Percentiles rank a stretch among this genome's conserved stretches.
Conservation (phyloP, 108 stramenopile genomes). For the Bacterosira constricta region DNA sequence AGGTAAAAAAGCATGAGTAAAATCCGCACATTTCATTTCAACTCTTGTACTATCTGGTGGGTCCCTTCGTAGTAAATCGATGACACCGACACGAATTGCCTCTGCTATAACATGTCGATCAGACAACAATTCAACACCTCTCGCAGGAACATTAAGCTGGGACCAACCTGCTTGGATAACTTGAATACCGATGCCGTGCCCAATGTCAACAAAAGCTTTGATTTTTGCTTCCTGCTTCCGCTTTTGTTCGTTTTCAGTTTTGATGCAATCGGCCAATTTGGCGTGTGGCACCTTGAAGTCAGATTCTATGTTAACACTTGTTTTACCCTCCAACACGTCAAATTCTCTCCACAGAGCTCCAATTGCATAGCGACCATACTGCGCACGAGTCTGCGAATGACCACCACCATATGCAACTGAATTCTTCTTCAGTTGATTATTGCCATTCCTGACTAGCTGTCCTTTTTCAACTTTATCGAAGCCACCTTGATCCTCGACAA, state of each 20-base stretch:
- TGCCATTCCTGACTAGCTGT: background rate
- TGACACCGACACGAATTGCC: background rate
- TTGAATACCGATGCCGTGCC: conserved; percentile 1
- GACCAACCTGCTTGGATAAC: conserved; percentile 2
- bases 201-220: background rate
- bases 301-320: background rate
- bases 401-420: background rate
- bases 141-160: background rate
- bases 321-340: background rate
- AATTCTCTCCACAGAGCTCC: background rate
- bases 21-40: background rate
- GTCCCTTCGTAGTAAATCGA: background rate
- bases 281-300: too few species aligned
- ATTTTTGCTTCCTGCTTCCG: background rate
- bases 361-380: background rate
- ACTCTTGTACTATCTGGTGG: conserved; percentile 1
- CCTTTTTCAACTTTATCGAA: background rate
- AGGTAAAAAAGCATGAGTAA: background rate
- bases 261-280: too few species aligned
- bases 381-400: background rate
- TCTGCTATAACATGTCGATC: background rate
- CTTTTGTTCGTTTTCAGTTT: too few species aligned
- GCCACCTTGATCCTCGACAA: background rate
- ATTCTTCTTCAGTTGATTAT: background rate
- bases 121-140: conserved; percentile 5